Conservation (phyloP, 352 stramenopile genomes). For the Blastocystis sp. region DNA sequence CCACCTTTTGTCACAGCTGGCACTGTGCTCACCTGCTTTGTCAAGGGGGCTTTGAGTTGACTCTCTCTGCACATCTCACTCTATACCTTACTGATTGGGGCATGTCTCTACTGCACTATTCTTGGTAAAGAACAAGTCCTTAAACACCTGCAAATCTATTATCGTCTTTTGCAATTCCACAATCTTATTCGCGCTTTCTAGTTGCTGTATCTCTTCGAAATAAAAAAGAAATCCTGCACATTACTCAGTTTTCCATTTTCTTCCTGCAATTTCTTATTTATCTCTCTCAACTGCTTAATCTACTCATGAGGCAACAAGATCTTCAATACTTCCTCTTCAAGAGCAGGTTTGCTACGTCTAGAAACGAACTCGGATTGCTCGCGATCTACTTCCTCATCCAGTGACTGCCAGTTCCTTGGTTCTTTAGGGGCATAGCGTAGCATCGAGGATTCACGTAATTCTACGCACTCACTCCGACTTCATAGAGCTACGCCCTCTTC, state of each 20-base stretch:
- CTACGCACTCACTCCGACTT: neutral
- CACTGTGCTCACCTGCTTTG: neutral
- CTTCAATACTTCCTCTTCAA: neutral
- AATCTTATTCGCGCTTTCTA: neutral
- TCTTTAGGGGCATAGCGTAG: neutral
- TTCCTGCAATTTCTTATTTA: neutral
- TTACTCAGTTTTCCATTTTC: neutral
- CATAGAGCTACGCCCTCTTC: neutral
- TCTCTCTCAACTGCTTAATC: neutral
- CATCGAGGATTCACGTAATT: neutral
- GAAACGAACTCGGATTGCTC: neutral
- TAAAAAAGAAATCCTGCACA: neutral
- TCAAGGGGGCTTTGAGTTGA: neutral
- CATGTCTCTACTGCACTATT: neutral
- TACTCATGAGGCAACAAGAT: neutral
- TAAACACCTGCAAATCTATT: neutral
- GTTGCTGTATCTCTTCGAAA: neutral
- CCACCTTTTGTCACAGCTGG: neutral
- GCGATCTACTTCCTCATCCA: neutral
- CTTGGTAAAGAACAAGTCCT: neutral
- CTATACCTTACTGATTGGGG: neutral
- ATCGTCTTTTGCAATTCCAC: neutral
- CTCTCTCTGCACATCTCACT: neutral
- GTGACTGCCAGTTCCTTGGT: neutral
- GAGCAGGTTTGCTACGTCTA: constrained; percentile 17